Percentiles rank a stretch among this genome's conserved stretches.
Conservation (phyloP, 2,329 filamentous ascomycete species). For the Monosporascus ibericus region DNA sequence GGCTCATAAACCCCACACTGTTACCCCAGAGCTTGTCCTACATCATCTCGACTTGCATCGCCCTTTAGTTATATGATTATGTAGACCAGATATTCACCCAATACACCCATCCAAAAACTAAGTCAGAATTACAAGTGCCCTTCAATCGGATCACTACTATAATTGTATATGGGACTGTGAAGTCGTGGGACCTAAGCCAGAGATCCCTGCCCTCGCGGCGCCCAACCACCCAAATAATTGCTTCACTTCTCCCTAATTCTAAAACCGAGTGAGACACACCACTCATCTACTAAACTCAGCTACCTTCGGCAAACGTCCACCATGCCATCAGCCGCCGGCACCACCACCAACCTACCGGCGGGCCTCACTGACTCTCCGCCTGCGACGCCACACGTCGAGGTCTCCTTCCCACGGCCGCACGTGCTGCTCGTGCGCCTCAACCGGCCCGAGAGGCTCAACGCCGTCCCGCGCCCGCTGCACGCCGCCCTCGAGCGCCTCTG, state of each 20-base stretch:
- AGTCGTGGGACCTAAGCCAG: too few species aligned
- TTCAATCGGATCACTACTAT: too few species aligned
- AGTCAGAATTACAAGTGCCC: too few species aligned
- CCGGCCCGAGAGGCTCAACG: slow-evolving; percentile 53
- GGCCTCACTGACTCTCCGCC: slow-evolving; percentile 33
- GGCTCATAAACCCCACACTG: neutral
- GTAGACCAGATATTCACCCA: too few species aligned
- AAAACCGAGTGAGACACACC: too few species aligned
- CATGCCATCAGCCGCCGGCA: slow-evolving; percentile 11
- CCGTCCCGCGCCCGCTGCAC: slow-evolving; percentile 44
- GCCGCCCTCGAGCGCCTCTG: slow-evolving; percentile 43
- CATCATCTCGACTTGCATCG: neutral
- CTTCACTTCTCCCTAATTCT: too few species aligned
- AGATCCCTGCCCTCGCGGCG: too few species aligned
- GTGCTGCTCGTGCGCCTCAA: slow-evolving; percentile 56
- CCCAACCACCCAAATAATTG: too few species aligned
- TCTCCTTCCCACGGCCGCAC: slow-evolving; percentile 47
- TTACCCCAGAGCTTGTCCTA: neutral
- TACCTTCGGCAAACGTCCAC: neutral
- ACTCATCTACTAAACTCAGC: neutral
- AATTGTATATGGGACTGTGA: too few species aligned
- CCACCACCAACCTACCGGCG: slow-evolving; percentile 13
- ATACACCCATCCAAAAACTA: too few species aligned
- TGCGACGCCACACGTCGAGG: slow-evolving; percentile 30
- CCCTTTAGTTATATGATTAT: neutral